Evolutionary conservation across 352 stramenopile species (phyloP).

Genomic region (Phytophthora palmivora): DNA sequence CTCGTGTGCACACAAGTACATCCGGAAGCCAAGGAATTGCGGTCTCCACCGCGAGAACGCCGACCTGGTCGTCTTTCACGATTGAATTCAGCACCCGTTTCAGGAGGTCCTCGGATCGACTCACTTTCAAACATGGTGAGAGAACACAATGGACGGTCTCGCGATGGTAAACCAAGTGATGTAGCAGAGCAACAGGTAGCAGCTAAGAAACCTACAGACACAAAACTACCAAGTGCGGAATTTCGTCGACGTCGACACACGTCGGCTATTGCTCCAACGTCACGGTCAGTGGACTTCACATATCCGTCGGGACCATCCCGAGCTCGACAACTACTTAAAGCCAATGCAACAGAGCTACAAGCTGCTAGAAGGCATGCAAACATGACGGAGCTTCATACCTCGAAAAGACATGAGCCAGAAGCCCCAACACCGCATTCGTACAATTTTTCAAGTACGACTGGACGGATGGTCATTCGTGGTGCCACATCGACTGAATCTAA

Average conservation of each 20-base stretch:
- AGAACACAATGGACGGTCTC: conserved; percentile 5
- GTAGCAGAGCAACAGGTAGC: neutral
- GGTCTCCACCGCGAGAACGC: conserved; percentile 10
- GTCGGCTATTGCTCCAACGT: conserved; percentile 20
- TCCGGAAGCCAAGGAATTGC: conserved; percentile 5
- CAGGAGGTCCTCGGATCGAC: conserved; percentile 18
- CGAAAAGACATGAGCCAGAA: neutral
- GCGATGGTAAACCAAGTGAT: conserved; percentile 1
- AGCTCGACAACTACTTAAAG: conserved; percentile 24
- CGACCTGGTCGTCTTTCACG: conserved; percentile 16
- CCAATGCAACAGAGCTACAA: conserved; percentile 18
- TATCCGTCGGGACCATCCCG: conserved; percentile 3
- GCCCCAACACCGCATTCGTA: conserved; percentile 13
- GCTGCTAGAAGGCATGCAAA: conserved; percentile 8
- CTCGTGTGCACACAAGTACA: conserved; percentile 31
- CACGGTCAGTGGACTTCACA: conserved; percentile 3
- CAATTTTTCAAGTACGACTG: conserved; percentile 19
- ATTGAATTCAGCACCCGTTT: conserved; percentile 23
- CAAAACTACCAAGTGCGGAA: conserved; percentile 19
- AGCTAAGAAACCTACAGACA: conserved; percentile 5
- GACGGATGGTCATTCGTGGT: conserved; percentile 5
- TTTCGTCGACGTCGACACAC: conserved; percentile 21
- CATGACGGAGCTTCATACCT: conserved; percentile 14
- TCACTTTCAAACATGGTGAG: conserved; percentile 22
- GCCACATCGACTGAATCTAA: conserved; percentile 10